These are phyloP conservation scores for Solanum peruvianum DNA, from an alignment of 257 asterid genomes.

Conservation along the genomic window DNA sequence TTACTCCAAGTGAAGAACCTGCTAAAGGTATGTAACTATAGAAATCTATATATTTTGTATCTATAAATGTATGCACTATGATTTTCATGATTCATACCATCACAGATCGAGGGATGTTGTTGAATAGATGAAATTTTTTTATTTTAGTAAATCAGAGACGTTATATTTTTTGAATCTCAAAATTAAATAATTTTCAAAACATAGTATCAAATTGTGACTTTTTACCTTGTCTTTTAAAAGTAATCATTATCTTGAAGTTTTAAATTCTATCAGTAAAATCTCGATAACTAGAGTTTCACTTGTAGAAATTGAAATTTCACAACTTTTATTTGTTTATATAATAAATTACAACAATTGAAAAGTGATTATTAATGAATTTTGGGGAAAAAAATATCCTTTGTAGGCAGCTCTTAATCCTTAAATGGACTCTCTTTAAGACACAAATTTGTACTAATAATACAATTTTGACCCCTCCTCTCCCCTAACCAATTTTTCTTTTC, in stretches of 20 bases:
- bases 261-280: neutral
- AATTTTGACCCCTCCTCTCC: neutral
- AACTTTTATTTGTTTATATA: neutral
- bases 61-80: neutral
- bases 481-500: too few relatives aligned
- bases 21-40: neutral
- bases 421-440: neutral
- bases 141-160: neutral
- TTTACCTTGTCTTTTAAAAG: neutral
- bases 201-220: rapidly evolving
- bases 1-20: neutral
- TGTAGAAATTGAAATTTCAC: neutral
- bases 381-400: rapidly evolving
- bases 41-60: neutral
- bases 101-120: rapidly evolving
- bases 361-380: neutral
- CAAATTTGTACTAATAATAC: neutral
- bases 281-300: neutral
- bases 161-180: neutral
- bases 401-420: neutral
- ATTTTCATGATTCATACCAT: neutral
- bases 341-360: neutral
- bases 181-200: neutral
- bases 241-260: neutral
- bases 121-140: rapidly evolving